Evolutionary conservation across 306 rosid species (phyloP), one percentile per base, ranked within the genome.

Genomic region (Cucurbita ficifolia): DNA sequence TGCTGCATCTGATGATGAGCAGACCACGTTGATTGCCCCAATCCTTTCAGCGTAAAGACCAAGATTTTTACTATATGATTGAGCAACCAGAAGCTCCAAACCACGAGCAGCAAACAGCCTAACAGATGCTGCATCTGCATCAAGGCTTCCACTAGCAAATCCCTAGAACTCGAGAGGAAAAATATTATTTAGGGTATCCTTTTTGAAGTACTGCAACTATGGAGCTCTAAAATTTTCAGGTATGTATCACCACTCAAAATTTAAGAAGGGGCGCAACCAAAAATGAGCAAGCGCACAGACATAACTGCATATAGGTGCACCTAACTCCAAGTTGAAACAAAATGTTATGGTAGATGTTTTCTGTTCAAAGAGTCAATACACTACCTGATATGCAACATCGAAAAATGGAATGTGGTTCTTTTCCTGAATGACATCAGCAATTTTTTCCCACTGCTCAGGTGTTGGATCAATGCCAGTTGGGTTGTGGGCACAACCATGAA

Each of bases 401-500:
- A 94, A 94, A 84, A 94, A 94, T 75, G 99, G 96, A 67, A 91
- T 85, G 75, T 84, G 97, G 82, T 85, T 89, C 82, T 91, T 91
- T 39, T 85, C 82, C 76, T 87, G 89, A 84, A 94, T 89, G 76
- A 91, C 81, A 85, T 91, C 96, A 50, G 92, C 99, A 80, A 94
- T 91, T 77, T 82, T 91, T 77, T 86, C 95, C 99, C 99, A 94
- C 80, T 94, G 99, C 35, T 91, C 90, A 35, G 80, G 88, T 18
- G 96, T 91, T 58, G 97, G 99, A 81, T 94, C 99, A 69, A 94
- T 94, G 78, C 99, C 99, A 52, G 99, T 91, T 49, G 99, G 99
- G 81, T 94, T 91, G 83, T 94, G 99, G 64, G 99, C 99, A 83
- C 99, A 94, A 77, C 99, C 99, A 87, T 94, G 99, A 81, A 94